Evolutionary conservation across 192 early-diverging fungal species (phyloP).

Genomic region (Coemansia sp.): DNA sequence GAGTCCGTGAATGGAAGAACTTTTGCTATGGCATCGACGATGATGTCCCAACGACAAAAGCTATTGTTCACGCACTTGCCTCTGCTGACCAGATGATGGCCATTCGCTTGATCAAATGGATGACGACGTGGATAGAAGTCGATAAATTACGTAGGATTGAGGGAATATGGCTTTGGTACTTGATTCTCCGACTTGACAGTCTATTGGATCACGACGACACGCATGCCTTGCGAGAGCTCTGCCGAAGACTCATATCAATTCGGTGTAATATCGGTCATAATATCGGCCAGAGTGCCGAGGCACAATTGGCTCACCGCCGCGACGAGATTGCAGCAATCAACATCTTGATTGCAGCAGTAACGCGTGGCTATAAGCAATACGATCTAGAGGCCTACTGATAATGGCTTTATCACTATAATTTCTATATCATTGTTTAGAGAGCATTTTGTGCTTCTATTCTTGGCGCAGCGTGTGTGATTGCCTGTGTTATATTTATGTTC

Average conservation of each 20-base stretch:
- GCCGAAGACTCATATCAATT: slow-evolving; percentile 26
- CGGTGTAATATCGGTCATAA: slow-evolving; percentile 12
- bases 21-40: slow-evolving; percentile 28
- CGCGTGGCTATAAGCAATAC: slow-evolving; percentile 38
- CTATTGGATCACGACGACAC: slow-evolving; percentile 45
- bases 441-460: background rate
- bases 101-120: slow-evolving; percentile 38
- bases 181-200: slow-evolving; percentile 34
- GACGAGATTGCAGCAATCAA: slow-evolving; percentile 43
- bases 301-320: slow-evolving; percentile 3
- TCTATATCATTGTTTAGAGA: background rate
- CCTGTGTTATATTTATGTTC: background rate
- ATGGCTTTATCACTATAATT: background rate
- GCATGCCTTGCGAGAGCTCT: slow-evolving; percentile 40
- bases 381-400: slow-evolving; percentile 20
- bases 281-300: background rate
- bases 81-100: slow-evolving; percentile 36
- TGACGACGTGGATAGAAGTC: slow-evolving; percentile 26
- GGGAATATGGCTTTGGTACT: slow-evolving; percentile 45
- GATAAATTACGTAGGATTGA: slow-evolving; percentile 29
- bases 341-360: slow-evolving; percentile 34
- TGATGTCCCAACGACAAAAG: background rate
- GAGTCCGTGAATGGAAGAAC: slow-evolving; percentile 32
- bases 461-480: background rate
- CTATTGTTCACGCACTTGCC: slow-evolving; percentile 27